phyloP scores from a whole-genome alignment of 805 yeast genomes.

The Kluyveromyces nonfermentans region DNA sequence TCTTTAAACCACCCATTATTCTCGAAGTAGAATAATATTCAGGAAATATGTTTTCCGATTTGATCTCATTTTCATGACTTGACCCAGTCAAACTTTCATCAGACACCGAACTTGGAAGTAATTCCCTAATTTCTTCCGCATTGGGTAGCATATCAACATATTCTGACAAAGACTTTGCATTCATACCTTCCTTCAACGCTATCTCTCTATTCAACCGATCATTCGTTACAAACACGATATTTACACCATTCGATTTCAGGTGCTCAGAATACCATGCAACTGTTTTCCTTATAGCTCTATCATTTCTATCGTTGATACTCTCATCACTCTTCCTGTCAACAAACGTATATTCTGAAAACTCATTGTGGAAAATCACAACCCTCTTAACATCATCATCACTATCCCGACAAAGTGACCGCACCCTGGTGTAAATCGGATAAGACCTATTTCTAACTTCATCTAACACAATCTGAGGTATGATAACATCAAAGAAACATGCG shows the following conservation, averaged over 20 bases:
- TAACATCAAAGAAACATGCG: slow-evolving; percentile 74
- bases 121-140: slow-evolving; percentile 64
- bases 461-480: slow-evolving; percentile 88
- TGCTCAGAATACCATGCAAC: slow-evolving; percentile 68
- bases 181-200: slow-evolving; percentile 44
- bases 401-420: slow-evolving; percentile 63
- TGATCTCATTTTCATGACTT: slow-evolving; percentile 12
- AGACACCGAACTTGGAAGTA: slow-evolving; percentile 52
- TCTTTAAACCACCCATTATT: slow-evolving; percentile 82
- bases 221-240: slow-evolving; percentile 58
- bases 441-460: slow-evolving; percentile 89
- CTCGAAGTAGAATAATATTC: slow-evolving; percentile 75
- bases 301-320: slow-evolving; percentile 80
- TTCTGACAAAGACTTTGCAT: slow-evolving; percentile 50
- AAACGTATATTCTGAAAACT: slow-evolving; percentile 67
- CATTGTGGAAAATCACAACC: slow-evolving; percentile 88
- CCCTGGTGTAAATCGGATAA: slow-evolving; percentile 76
- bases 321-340: slow-evolving; percentile 55
- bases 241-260: slow-evolving; percentile 37
- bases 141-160: slow-evolving; percentile 66
- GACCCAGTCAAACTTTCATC: slow-evolving; percentile 15
- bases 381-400: slow-evolving; percentile 56
- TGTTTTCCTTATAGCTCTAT: slow-evolving; percentile 74
- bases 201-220: slow-evolving; percentile 57
- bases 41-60: slow-evolving; percentile 53